Evolutionary conservation across 176 grass and related monocot genomes (phyloP).

Genomic region (Oryza meyeriana): DNA sequence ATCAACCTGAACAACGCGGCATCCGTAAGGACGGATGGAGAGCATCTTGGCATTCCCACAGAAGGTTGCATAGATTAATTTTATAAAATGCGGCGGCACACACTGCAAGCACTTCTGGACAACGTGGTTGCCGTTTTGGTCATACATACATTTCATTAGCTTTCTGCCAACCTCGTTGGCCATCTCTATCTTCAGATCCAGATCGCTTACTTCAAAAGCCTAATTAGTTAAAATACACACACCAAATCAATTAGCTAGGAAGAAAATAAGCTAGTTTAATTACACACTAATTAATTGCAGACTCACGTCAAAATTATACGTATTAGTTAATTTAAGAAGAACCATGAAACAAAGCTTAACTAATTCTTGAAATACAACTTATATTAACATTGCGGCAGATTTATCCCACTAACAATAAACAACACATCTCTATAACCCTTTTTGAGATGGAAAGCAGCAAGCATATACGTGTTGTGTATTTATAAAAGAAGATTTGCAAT

Average conservation of each 20-base stretch:
- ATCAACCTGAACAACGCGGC: constrained; percentile 59
- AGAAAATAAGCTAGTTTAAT: background rate
- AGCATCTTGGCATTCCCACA: constrained; percentile 14
- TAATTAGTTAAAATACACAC: background rate
- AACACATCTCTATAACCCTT: background rate
- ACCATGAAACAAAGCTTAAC: background rate
- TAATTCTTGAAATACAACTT: background rate
- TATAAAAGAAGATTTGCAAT: too few relatives aligned
- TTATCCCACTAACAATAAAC: background rate
- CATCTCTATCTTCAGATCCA: constrained; percentile 43
- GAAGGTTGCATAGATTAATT: constrained; percentile 40
- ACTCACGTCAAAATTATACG: too few relatives aligned
- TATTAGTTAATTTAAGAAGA: too few relatives aligned
- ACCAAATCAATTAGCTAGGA: background rate
- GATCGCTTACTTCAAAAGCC: constrained; percentile 46
- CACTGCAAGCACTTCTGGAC: constrained; percentile 60
- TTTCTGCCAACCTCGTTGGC: constrained; percentile 46
- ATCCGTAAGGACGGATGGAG: constrained; percentile 43
- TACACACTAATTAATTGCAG: too few relatives aligned
- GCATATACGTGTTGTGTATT: too few relatives aligned
- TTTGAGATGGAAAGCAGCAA: too few relatives aligned
- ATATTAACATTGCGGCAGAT: background rate
- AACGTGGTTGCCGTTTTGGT: constrained; percentile 55
- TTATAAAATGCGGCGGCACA: constrained; percentile 39
- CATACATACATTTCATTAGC: constrained; percentile 38